Evolutionary conservation across 495 filamentous ascomycete species (phyloP).

Genomic region (Cenococcum geophilum): DNA sequence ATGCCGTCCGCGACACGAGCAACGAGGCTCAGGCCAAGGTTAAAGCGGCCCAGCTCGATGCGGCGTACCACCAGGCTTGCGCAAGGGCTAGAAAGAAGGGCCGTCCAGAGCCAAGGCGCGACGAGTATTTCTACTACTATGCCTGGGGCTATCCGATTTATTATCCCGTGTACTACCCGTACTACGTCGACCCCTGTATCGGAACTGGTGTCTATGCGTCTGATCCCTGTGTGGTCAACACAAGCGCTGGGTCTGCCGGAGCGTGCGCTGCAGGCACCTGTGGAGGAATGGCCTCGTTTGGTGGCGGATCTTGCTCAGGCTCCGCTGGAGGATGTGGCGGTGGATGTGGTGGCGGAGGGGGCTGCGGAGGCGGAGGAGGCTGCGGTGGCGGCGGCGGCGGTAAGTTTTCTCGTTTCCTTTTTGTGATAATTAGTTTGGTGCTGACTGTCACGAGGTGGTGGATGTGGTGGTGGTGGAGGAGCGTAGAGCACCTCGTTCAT

Average conservation of each 20-base stretch:
- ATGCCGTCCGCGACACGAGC: constrained; percentile 39
- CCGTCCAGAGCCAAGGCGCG: not conserved
- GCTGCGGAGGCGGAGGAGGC: not conserved
- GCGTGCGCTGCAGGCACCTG: constrained; percentile 2
- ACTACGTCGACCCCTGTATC: not conserved
- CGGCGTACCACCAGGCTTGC: constrained; percentile 5
- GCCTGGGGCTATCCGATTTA: constrained; percentile 9
- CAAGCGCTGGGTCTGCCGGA: not conserved
- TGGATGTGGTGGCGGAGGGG: not conserved
- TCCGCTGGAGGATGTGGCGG: constrained; percentile 2
- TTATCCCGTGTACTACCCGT: constrained; percentile 3
- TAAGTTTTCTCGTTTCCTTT: not conserved
- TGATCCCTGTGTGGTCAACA: not conserved
- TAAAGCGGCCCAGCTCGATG: constrained; percentile 1
- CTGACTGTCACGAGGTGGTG: not conserved
- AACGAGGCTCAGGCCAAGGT: not conserved
- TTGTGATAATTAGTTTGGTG: not conserved
- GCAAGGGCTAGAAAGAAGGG: constrained; percentile 6
- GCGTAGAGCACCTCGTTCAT: not conserved
- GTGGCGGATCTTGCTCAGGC: not conserved
- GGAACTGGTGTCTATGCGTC: constrained; percentile 1
- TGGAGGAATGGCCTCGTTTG: constrained; percentile 1
- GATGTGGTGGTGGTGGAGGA: constrained; percentile 1
- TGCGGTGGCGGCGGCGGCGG: not conserved
- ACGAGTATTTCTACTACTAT: constrained; percentile 7